Conservation (phyloP, 257 asterid genomes). For the Solanum phureja region DNA sequence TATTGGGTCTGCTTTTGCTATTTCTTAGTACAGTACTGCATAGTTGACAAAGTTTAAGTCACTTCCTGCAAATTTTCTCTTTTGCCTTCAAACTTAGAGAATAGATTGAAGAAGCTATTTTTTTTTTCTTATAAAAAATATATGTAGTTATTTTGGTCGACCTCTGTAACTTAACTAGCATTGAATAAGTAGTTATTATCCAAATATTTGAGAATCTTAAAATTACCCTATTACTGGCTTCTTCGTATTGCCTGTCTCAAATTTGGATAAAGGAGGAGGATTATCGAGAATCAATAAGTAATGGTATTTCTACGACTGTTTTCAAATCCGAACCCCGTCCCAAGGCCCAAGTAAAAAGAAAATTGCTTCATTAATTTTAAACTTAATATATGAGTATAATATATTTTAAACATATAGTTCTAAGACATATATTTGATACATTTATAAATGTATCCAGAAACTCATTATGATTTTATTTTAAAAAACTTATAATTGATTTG, state of each 20-base stretch:
- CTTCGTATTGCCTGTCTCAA: not conserved
- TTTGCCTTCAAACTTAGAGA: not conserved
- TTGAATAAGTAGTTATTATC: not conserved
- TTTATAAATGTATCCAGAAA: not conserved
- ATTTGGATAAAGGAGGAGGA: not conserved
- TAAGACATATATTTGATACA: not conserved
- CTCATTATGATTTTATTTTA: not conserved
- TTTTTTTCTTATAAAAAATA: not conserved
- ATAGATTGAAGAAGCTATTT: not conserved
- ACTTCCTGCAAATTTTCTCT: not conserved
- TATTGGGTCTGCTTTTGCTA: not conserved
- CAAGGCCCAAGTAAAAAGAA: no score
- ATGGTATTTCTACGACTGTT: no score
- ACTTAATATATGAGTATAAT: no score
- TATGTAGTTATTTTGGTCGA: not conserved
- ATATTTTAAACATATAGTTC: no score
- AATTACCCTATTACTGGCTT: not conserved
- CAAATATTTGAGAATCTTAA: not conserved
- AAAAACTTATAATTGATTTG: not conserved
- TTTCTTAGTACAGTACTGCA: not conserved
- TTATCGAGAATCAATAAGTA: not conserved
- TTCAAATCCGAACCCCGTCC: no score
- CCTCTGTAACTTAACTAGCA: not conserved
- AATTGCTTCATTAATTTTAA: no score
- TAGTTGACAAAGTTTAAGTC: not conserved